Evolutionary conservation across 2,329 filamentous ascomycete genomes (phyloP).

Genomic region (Alternaria rosae): DNA sequence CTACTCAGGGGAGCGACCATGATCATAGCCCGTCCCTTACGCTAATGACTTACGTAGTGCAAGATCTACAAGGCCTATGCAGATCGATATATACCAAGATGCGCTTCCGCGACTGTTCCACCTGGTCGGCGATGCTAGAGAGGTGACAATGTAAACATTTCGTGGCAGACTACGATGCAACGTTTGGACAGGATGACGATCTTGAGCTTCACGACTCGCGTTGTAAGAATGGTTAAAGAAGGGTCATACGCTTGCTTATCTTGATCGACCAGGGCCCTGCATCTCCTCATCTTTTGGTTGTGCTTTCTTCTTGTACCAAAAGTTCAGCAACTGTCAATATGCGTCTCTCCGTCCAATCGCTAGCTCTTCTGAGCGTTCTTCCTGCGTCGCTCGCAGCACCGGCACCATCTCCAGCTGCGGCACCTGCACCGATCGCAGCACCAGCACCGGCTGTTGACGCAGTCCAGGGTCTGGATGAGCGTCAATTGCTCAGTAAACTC

Average conservation of each 20-base stretch:
- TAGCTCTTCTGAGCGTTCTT: slow-evolving; percentile 22
- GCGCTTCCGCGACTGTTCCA: neutral
- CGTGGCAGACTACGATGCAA: neutral
- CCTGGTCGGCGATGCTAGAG: neutral
- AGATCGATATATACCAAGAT: slow-evolving; percentile 5
- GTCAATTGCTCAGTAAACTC: slow-evolving; percentile 16
- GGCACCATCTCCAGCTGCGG: slow-evolving; percentile 5
- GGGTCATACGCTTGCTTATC: neutral
- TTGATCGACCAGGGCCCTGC: neutral
- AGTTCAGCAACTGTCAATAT: slow-evolving; percentile 3
- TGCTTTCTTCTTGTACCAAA: neutral
- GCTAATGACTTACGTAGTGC: neutral
- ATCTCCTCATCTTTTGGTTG: neutral
- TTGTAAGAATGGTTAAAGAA: neutral
- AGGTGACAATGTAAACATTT: neutral
- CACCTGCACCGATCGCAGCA: slow-evolving; percentile 1
- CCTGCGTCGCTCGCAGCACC: slow-evolving; percentile 13
- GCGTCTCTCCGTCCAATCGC: slow-evolving; percentile 12
- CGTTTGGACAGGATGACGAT: neutral
- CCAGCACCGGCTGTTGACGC: neutral
- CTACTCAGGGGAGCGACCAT: neutral
- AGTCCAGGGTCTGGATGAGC: slow-evolving; percentile 13
- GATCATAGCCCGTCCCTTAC: neutral
- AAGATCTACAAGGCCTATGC: neutral
- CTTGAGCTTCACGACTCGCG: slow-evolving; percentile 7